A percentile compares a stretch with the other conserved stretches of the same genome.
phyloP scores from a whole-genome alignment of 192 early-diverging fungal species.

The Backusella australiensis region DNA sequence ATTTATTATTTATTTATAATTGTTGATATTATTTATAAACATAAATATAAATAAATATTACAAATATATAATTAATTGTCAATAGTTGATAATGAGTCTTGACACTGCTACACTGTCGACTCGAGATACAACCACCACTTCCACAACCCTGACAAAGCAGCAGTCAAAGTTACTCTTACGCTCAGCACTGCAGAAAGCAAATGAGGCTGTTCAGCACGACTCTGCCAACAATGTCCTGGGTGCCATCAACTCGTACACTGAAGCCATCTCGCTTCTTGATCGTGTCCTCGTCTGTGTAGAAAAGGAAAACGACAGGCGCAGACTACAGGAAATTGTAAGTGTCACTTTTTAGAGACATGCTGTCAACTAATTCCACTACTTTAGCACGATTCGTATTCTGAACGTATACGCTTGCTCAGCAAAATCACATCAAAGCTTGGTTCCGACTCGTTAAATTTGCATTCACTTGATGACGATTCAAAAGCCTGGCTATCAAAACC shows the following conservation, averaged over 20 bases:
- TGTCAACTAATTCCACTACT: neutral
- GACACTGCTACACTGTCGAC: constrained; percentile 2
- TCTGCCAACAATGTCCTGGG: constrained; percentile 29
- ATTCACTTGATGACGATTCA: neutral
- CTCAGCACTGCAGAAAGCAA: constrained; percentile 31
- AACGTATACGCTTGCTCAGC: constrained; percentile 14
- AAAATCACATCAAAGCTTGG: constrained; percentile 8
- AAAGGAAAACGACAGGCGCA: constrained; percentile 20
- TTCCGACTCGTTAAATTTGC: neutral
- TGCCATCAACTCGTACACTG: constrained; percentile 31
- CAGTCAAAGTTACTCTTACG: constrained; percentile 29
- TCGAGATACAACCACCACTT: neutral
- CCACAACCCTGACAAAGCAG: neutral
- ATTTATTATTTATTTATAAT: constrained; percentile 1
- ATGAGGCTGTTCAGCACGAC: constrained; percentile 30
- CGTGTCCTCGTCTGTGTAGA: constrained; percentile 20
- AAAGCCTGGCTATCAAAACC: constrained; percentile 2
- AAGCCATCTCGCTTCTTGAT: constrained; percentile 30
- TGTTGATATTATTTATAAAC: no score
- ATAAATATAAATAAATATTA: no score
- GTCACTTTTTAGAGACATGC: neutral
- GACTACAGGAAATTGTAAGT: constrained; percentile 33
- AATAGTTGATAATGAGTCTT: constrained; percentile 4
- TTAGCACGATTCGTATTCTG: constrained; percentile 27
- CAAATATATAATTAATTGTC: neutral